These are phyloP conservation scores for Kandelia obovata DNA, from an alignment of 345 rosid genomes.

Conservation along the genomic window DNA sequence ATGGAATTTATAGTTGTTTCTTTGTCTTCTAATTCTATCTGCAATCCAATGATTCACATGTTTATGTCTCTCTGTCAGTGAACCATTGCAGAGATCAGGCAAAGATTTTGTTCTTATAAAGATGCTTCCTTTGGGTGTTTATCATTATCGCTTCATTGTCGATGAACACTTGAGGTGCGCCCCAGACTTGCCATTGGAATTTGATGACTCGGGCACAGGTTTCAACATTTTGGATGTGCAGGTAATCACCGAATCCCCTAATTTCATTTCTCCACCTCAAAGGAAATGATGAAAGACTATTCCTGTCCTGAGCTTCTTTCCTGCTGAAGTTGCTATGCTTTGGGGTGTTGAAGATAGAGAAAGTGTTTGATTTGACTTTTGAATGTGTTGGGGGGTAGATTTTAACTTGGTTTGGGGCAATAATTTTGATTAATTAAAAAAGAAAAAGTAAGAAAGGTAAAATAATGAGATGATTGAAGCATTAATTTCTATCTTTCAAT, in stretches of 20 bases:
- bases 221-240: constrained; percentile 56
- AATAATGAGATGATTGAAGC: no score
- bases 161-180: constrained; percentile 39
- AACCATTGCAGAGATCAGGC: constrained; percentile 42
- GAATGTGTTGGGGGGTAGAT: no score
- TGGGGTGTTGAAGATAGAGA: no score
- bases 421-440: no score
- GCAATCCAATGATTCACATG: neutral
- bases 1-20: constrained; percentile 9
- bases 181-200: constrained; percentile 49
- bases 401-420: no score
- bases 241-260: constrained; percentile 27
- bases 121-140: constrained; percentile 51
- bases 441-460: no score
- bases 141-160: constrained; percentile 55
- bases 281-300: no score
- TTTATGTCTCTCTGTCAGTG: constrained; percentile 27
- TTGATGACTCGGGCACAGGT: constrained; percentile 35
- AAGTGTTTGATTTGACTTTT: no score
- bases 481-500: no score
- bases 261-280: neutral
- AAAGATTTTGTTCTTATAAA: constrained; percentile 48
- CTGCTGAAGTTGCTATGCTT: no score
- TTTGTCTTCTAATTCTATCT: neutral
- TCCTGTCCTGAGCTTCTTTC: no score